Percentiles rank a stretch among this genome's conserved stretches.
Evolutionary conservation across 2,329 filamentous ascomycete species (phyloP).

Genomic region (Botrytis hyacinthi): DNA sequence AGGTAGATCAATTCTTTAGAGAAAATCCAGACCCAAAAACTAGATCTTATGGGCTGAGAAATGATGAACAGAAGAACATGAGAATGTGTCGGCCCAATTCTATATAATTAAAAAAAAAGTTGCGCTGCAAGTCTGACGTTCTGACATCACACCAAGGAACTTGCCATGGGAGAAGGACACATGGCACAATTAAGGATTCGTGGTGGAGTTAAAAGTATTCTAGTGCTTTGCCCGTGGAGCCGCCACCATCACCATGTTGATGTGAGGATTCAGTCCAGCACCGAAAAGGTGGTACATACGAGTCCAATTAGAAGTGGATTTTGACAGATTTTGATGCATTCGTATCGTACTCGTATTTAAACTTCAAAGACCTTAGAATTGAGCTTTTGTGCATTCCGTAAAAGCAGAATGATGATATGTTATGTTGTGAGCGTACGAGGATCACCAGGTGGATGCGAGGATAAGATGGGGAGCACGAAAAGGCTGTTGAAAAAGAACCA

Average conservation of each 20-base stretch:
- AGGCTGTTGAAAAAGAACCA: neutral
- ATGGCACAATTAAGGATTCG: neutral
- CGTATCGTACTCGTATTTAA: neutral
- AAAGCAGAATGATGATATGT: neutral
- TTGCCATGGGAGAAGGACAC: conserved; percentile 3
- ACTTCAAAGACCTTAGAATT: no score
- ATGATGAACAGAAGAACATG: neutral
- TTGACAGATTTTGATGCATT: neutral
- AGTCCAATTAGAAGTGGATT: neutral
- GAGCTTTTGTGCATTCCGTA: neutral
- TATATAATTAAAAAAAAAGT: neutral
- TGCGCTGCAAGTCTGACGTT: neutral
- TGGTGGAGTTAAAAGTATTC: neutral
- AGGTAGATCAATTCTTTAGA: neutral
- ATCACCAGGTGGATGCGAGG: no score
- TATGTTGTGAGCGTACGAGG: neutral
- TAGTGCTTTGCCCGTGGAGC: neutral
- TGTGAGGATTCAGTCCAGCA: neutral
- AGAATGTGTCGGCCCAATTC: neutral
- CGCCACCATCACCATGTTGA: neutral
- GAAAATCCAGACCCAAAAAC: neutral
- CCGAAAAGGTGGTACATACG: neutral
- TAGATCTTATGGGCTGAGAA: neutral
- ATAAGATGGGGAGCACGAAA: neutral
- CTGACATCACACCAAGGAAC: neutral